Percentiles rank a stretch among this genome's conserved stretches.
phyloP scores from a whole-genome alignment of 148 eudicot species.

The Rhododendron ovatum region DNA sequence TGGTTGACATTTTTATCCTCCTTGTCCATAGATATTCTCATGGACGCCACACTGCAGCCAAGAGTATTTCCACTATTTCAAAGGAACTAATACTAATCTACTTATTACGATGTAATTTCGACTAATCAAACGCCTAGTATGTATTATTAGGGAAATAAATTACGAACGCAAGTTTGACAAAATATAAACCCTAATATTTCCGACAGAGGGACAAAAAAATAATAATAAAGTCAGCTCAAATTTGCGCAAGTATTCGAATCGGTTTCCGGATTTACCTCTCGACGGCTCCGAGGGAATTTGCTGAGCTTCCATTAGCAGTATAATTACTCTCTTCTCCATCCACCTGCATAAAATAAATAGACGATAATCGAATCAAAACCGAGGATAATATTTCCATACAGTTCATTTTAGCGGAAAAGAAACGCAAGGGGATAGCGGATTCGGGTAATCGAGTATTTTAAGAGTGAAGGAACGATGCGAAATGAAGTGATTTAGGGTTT shows the following conservation, averaged over 20 bases:
- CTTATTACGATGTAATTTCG: neutral
- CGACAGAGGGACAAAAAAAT: neutral
- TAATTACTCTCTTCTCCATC: constrained; percentile 28
- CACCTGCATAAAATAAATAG: constrained; percentile 15
- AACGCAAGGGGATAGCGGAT: constrained; percentile 1
- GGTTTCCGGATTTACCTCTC: constrained; percentile 37
- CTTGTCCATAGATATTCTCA: constrained; percentile 25
- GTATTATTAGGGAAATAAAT: neutral
- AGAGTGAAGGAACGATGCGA: constrained; percentile 9
- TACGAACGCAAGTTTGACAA: neutral
- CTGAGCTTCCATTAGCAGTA: constrained; percentile 26
- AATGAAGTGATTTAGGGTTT: constrained; percentile 21
- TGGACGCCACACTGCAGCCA: constrained; percentile 17
- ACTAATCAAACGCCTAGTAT: constrained; percentile 5
- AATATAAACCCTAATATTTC: constrained; percentile 16
- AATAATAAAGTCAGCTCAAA: neutral
- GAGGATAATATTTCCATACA: neutral
- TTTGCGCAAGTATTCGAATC: neutral
- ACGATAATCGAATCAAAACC: neutral
- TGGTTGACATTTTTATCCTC: constrained; percentile 4
- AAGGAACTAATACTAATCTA: neutral
- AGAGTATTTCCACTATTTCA: neutral
- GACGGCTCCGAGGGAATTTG: constrained; percentile 19
- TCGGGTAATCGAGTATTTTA: constrained; percentile 1
- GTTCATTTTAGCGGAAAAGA: constrained; percentile 6